A percentile compares a stretch with the other conserved stretches of the same genome.
These are phyloP conservation scores for Populus ilicifolia DNA, from an alignment of 345 rosid genomes.

Conservation along the genomic window DNA sequence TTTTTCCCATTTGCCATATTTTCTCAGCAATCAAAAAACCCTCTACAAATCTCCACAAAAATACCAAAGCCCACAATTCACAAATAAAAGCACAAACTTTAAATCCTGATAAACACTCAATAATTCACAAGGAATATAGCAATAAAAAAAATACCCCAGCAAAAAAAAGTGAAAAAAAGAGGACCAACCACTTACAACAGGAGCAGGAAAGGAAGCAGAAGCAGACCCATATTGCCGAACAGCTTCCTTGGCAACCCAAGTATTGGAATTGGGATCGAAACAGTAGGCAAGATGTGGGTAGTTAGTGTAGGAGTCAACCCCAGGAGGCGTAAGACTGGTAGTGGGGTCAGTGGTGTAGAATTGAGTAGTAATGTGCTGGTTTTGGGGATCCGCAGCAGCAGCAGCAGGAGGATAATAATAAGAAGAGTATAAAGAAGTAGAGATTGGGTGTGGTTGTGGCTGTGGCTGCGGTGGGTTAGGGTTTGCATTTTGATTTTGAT, in stretches of 20 bases:
- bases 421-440: conserved; percentile 8
- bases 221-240: conserved; percentile 24
- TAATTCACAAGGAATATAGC: not conserved
- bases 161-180: not conserved
- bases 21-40: too few species aligned
- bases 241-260: conserved; percentile 21
- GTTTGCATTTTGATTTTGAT: not conserved
- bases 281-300: conserved; percentile 4
- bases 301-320: conserved; percentile 21
- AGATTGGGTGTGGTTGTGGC: not conserved
- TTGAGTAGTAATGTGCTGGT: not conserved
- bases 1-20: too few species aligned
- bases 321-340: conserved; percentile 22
- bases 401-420: conserved; percentile 14
- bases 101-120: not conserved
- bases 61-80: not conserved
- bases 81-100: not conserved
- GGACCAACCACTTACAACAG: conserved; percentile 33
- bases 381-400: not conserved
- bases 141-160: not conserved
- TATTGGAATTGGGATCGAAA: conserved; percentile 24
- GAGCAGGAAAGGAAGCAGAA: conserved; percentile 20
- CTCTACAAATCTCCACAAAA: not conserved
- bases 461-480: not conserved
- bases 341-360: not conserved